Conservation (phyloP, 345 rosid genomes). For the Triadica sebifera region DNA sequence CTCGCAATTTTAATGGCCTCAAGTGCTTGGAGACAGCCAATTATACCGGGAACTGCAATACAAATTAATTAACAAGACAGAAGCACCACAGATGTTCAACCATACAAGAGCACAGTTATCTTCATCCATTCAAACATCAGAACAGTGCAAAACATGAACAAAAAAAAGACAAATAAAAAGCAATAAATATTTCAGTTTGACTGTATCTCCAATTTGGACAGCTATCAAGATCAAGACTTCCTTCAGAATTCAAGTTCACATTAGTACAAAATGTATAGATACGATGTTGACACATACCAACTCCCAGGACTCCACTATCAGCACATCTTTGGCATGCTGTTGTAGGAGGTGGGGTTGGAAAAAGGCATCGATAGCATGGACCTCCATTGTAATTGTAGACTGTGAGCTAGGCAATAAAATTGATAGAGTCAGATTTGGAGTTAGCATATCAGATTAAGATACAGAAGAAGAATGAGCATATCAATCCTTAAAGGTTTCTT, state of each 20-base stretch:
- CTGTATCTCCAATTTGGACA: background rate
- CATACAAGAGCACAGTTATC: background rate
- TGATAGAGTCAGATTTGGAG: background rate
- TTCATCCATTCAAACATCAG: background rate
- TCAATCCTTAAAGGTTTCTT: constrained; percentile 16
- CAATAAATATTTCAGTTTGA: too few species aligned
- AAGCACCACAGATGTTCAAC: background rate
- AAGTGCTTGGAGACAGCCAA: constrained; percentile 96
- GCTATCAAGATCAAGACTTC: background rate
- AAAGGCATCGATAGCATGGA: constrained; percentile 85
- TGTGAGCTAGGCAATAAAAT: constrained; percentile 43
- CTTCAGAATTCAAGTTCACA: background rate
- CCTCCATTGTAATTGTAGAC: constrained; percentile 76
- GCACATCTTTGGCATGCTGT: constrained; percentile 86
- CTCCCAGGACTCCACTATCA: constrained; percentile 88
- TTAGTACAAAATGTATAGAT: background rate
- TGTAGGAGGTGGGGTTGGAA: constrained; percentile 79
- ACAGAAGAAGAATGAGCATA: constrained; percentile 13
- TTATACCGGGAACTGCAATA: constrained; percentile 77
- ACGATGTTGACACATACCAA: constrained; percentile 42
- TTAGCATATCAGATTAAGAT: background rate
- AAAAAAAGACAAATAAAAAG: background rate
- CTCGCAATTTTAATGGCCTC: constrained; percentile 91
- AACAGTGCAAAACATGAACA: background rate
- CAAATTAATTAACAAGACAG: constrained; percentile 1